Evolutionary conservation across 305 asterid species (phyloP).

Genomic region (Caryopteris hybrid): DNA sequence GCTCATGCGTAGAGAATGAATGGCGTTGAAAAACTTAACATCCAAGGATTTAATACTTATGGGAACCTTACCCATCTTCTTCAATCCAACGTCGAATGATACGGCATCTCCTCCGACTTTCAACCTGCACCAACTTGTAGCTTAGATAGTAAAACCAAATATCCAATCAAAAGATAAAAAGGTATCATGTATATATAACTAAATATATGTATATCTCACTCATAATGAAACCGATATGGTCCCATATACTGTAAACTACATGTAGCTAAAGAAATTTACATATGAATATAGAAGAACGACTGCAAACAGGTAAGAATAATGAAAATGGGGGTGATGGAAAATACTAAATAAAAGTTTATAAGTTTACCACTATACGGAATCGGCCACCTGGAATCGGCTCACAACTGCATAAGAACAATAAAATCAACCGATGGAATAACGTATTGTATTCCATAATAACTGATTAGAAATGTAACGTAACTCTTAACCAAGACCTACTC

Average conservation of each 20-base stretch:
- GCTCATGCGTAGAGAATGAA: neutral
- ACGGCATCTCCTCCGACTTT: conserved; percentile 83
- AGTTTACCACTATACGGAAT: conserved; percentile 74
- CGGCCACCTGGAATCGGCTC: conserved; percentile 98
- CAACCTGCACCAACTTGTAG: conserved; percentile 48
- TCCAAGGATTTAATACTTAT: neutral
- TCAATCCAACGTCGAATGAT: conserved; percentile 67
- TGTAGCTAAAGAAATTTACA: neutral
- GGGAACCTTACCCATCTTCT: conserved; percentile 77
- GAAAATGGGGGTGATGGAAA: neutral
- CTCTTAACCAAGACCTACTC: conserved; percentile 45
- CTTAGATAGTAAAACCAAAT: conserved; percentile 2
- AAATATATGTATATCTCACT: too few relatives aligned
- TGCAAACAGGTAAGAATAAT: neutral
- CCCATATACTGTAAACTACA: neutral
- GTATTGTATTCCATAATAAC: neutral
- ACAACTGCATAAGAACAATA: conserved; percentile 56
- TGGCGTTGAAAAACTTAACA: neutral
- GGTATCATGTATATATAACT: neutral
- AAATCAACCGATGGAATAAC: conserved; percentile 11
- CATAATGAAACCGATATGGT: neutral
- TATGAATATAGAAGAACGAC: neutral
- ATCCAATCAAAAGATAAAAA: neutral
- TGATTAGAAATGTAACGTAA: neutral
- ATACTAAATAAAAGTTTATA: neutral